Conservation (phyloP, 179 eudicot species). For the Carnegiea gigantea region DNA sequence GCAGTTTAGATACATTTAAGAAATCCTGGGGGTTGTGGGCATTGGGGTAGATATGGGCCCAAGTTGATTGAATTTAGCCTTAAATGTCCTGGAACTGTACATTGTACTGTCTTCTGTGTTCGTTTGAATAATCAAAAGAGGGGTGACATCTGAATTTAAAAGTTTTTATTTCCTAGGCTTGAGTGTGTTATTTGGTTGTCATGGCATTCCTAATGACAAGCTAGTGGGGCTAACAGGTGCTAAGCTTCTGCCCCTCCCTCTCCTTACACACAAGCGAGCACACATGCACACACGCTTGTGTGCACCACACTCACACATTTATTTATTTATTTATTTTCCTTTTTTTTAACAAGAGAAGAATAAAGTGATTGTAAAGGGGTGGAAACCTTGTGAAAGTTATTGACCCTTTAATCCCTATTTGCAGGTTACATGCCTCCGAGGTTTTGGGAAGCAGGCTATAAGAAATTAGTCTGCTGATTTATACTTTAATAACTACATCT, state of each 20-base stretch:
- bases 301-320: no score
- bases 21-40: background rate
- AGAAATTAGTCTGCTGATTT: constrained; percentile 32
- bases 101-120: constrained; percentile 3
- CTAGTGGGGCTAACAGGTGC: background rate
- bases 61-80: background rate
- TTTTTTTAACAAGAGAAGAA: background rate
- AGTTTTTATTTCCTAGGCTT: background rate
- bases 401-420: constrained; percentile 20
- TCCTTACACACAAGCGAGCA: background rate
- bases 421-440: constrained; percentile 48
- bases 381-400: background rate
- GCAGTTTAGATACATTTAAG: background rate
- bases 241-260: background rate
- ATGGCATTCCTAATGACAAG: background rate
- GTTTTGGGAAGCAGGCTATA: constrained; percentile 25
- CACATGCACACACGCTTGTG: background rate
- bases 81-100: background rate
- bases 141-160: background rate
- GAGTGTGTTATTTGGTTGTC: background rate
- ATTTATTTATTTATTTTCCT: no score
- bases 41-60: background rate
- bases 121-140: background rate
- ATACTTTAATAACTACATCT: constrained; percentile 19
- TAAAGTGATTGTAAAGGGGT: background rate